These are phyloP conservation scores for Mycosphaerella sp. DNA, from an alignment of 2,329 filamentous ascomycete genomes.

Conservation along the genomic window DNA sequence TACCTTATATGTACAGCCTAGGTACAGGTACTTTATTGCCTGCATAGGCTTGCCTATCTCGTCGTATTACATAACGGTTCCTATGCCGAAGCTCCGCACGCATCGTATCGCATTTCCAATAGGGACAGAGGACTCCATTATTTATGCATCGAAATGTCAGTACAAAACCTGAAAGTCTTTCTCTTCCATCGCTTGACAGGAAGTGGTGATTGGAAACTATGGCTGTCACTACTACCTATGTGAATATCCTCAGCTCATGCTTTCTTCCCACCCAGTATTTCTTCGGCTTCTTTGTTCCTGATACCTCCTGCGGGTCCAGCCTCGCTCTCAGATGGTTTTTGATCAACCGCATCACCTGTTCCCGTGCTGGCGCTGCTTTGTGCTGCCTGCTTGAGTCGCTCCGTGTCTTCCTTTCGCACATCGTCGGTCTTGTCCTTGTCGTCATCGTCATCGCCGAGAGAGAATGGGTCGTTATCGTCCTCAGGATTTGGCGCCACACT, in stretches of 20 bases:
- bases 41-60: neutral
- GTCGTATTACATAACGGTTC: neutral
- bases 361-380: constrained; percentile 52
- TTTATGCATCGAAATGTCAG: too few relatives aligned
- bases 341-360: constrained; percentile 25
- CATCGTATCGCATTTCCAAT: neutral
- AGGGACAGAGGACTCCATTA: too few relatives aligned
- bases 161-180: too few relatives aligned
- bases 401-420: constrained; percentile 47
- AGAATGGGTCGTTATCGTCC: constrained; percentile 91
- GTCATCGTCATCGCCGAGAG: constrained; percentile 84
- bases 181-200: too few relatives aligned
- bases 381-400: constrained; percentile 46
- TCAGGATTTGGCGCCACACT: constrained; percentile 78
- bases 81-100: neutral
- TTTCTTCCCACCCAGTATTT: constrained; percentile 34
- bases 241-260: neutral
- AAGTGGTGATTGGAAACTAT: too few relatives aligned
- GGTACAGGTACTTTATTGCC: neutral
- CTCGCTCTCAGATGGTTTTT: constrained; percentile 32
- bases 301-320: constrained; percentile 39
- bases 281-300: constrained; percentile 43
- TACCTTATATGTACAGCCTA: neutral
- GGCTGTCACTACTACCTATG: neutral
- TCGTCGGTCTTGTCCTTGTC: constrained; percentile 57